Base-by-base conservation (phyloP, 345 rosid species). In the Erodium maritimum region DNA sequence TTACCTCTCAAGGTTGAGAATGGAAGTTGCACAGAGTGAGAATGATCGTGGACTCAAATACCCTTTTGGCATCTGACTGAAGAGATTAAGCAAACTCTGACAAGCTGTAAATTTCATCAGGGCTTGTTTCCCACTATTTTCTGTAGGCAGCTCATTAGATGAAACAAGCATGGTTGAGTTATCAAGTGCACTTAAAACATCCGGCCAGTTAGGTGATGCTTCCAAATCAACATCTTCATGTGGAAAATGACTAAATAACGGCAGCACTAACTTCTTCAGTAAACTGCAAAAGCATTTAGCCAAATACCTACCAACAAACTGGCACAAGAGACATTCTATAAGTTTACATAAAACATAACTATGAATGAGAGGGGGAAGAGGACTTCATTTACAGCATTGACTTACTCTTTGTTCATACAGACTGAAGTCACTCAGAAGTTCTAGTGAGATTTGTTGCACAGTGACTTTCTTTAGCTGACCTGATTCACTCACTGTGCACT, bases 221-320 rank as follows among this genome's bases (percentile, higher is more conserved):
- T 69, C 63, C 29, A 87, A 74, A 66, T 72, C 65, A 20, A 69
- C 42, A 53, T 78, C 80, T 45, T 20, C 63, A 46, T 55, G 55
- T 21, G 74, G 57, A 65, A 77, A 61, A 48, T 65, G 63, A 46
- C 62, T 20, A 71, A 76, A 74, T 61, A 80, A 48, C 13, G 58
- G 18, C 5, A 66, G 66, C 23, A 69, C 74, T 61, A 71, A 75
- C 42, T 72, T 75, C 79, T 79, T 80, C 67, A 93, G 68, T 52
- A 80, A 52, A 54, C 55, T 71, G 61, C 85, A 83, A 68, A 81
- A 75, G 58, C 77, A 79, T 23, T 82, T 73, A 52, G 91, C 82
- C 72, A 93, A 69, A 72, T 80, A 77, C 82, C 96, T 93, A 87
- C 82, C 66, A 67, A 89, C 91, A 82, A 89, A 82, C 99, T 93